These are phyloP conservation scores for Cercospora zeae-maydis DNA, from an alignment of 2,329 filamentous ascomycete genomes.

Conservation along the genomic window DNA sequence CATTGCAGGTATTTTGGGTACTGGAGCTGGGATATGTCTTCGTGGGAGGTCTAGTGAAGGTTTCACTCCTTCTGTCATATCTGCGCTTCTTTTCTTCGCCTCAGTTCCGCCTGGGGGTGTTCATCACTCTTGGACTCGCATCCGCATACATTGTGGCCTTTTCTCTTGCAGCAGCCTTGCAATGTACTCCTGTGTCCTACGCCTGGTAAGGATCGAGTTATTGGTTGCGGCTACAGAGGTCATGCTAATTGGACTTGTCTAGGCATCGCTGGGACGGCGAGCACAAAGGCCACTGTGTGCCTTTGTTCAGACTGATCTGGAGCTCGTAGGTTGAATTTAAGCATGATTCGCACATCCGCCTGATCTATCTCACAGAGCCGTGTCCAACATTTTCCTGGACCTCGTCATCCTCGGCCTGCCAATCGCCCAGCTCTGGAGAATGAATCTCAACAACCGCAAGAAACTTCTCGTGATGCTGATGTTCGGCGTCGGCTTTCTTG, in stretches of 20 bases:
- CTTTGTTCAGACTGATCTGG: neutral
- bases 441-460: conserved; percentile 6
- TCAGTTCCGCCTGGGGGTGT: conserved; percentile 12
- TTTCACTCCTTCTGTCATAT: conserved; percentile 17
- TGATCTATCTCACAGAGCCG: neutral
- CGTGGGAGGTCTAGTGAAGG: conserved; percentile 11
- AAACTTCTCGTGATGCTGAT: conserved; percentile 10
- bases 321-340: neutral
- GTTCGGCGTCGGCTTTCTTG: conserved; percentile 4
- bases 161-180: conserved; percentile 5
- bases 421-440: conserved; percentile 5
- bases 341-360: neutral
- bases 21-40: conserved; percentile 11
- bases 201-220: conserved; percentile 2
- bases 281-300: neutral
- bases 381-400: conserved; percentile 2
- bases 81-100: conserved; percentile 14
- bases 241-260: neutral
- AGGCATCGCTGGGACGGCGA: conserved; percentile 8
- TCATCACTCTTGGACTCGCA: conserved; percentile 9
- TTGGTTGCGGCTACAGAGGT: neutral
- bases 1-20: conserved; percentile 1
- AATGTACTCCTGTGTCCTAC: conserved; percentile 13
- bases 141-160: conserved; percentile 9
- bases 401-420: conserved; percentile 1